A percentile compares a stretch with the other conserved stretches of the same genome.
Conservation (phyloP, 441 rosid species). For the Omphalea diandra region DNA sequence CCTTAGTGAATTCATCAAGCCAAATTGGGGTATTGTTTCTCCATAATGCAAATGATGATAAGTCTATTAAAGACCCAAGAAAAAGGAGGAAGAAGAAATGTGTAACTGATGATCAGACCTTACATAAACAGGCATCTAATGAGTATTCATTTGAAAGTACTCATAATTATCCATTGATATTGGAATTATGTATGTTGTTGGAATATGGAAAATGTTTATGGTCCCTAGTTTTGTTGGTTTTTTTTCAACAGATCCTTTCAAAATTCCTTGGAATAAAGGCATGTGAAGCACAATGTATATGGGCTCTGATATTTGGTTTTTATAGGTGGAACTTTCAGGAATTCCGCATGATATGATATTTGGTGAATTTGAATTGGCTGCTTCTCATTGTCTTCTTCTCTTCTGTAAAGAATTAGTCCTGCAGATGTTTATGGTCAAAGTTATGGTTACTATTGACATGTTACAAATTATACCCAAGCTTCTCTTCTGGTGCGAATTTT, state of each 20-base stretch:
- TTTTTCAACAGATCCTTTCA: not conserved
- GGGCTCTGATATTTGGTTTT: not conserved
- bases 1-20: not conserved
- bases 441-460: not conserved
- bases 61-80: too few relatives aligned
- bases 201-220: not conserved
- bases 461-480: not conserved
- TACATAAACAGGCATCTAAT: not conserved
- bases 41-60: not conserved
- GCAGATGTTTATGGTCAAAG: not conserved
- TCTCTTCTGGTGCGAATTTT: not conserved
- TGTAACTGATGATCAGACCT: not conserved
- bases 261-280: not conserved
- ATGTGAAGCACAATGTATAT: not conserved
- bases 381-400: slow-evolving; percentile 11
- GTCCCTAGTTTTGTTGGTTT: not conserved
- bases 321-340: not conserved
- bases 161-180: not conserved
- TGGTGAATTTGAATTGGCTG: not conserved
- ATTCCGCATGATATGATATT: not conserved
- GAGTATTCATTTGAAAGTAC: not conserved
- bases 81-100: too few relatives aligned
- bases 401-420: not conserved
- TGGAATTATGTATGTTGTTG: not conserved
- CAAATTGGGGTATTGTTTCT: not conserved